Evolutionary conservation across 2,329 filamentous ascomycete species (phyloP).

Genomic region (Sporothrix mexicana): DNA sequence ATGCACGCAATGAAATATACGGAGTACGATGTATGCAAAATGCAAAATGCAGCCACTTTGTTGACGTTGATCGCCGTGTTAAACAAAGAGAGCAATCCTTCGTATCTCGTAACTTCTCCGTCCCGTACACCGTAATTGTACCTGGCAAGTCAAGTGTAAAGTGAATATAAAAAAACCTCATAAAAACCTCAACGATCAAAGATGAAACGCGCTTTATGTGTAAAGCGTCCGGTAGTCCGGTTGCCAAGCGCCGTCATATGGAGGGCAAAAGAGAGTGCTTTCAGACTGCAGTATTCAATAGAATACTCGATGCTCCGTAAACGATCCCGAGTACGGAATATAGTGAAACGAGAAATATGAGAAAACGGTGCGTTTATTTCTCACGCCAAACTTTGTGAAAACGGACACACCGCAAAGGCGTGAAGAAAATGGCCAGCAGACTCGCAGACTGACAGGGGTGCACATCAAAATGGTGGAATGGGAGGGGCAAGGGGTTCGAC

Average conservation of each 20-base stretch:
- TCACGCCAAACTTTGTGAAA: not conserved
- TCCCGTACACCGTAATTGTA: no score
- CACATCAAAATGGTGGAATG: not conserved
- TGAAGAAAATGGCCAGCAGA: not conserved
- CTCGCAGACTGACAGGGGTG: not conserved
- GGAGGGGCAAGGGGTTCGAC: conserved; percentile 16
- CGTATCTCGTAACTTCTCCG: no score
- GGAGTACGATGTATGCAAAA: no score
- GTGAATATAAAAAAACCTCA: not conserved
- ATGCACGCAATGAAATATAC: not conserved
- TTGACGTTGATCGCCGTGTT: not conserved
- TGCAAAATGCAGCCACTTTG: no score
- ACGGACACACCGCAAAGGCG: not conserved
- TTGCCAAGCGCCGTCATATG: not conserved
- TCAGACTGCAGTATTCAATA: no score
- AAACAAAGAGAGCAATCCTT: no score
- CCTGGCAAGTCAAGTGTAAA: not conserved
- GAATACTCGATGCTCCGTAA: no score
- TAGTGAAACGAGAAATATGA: not conserved
- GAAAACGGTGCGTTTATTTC: not conserved
- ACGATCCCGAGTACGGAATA: not conserved
- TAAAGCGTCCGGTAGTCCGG: conserved; percentile 13
- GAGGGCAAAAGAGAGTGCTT: not conserved
- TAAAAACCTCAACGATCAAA: not conserved
- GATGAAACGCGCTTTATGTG: conserved; percentile 15